phyloP scores from a whole-genome alignment of 208 protist species.

The Crithidia sp. region DNA sequence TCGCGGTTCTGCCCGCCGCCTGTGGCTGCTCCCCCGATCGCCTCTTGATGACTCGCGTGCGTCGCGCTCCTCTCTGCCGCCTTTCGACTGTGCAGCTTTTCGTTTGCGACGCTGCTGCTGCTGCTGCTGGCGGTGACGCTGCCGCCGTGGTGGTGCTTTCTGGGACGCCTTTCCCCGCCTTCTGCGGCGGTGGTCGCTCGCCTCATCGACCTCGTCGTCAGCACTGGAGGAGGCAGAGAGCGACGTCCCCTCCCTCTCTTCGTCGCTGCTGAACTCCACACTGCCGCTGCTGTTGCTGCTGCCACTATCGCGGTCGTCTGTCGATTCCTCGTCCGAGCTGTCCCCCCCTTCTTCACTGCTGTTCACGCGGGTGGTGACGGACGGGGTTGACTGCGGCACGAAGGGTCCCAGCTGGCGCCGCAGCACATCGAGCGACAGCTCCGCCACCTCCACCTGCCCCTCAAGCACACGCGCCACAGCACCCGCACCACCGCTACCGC shows the following conservation, averaged over 20 bases:
- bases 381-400: conserved; percentile 13
- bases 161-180: no score
- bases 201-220: not conserved
- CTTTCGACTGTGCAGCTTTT: not conserved
- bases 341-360: not conserved
- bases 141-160: not conserved
- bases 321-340: not conserved
- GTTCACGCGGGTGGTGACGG: not conserved
- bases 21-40: not conserved
- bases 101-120: not conserved
- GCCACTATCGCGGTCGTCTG: not conserved
- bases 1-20: no score
- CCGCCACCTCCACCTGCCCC: conserved; percentile 34
- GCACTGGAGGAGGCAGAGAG: not conserved
- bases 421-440: conserved; percentile 33
- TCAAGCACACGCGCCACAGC: conserved; percentile 24
- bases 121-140: not conserved
- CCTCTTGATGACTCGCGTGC: not conserved
- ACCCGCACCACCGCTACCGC: not conserved
- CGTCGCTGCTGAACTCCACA: no score
- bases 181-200: no score
- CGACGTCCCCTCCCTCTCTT: no score
- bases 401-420: conserved; percentile 20
- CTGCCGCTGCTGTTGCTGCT: not conserved
- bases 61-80: conserved; percentile 3